Base-by-base conservation (phyloP, 192 early-diverging fungal genomes). In the Gigaspora rosea region DNA sequence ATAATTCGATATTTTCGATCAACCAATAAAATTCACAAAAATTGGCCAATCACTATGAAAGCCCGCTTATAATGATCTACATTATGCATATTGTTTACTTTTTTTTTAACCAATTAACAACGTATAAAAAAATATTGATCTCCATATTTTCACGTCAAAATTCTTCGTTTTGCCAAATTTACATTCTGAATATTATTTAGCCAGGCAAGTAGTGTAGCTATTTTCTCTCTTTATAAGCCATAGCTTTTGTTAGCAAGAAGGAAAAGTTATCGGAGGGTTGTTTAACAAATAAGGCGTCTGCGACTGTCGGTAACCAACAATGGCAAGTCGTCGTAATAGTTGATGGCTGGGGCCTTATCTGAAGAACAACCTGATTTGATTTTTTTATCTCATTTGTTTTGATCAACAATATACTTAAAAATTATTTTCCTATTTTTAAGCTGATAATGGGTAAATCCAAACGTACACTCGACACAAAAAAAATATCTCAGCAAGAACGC, bases 401-500 rank as follows among this genome's bases (percentile, higher is more conserved):
- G 72, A 33, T 61, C 6, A 58, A 73, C 72, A 73, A 73, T 4
- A 35, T 59, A 59, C 72, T 73, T 12, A 16, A 73, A 73, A n/a
- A n/a, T n/a, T 27, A 2, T 22, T 58, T 59, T 73, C 36, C 51
- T 62, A 32, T 47, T 62, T 22, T 58, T 59, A 41, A 73, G 72
- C 72, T 71, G 4, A 73, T 36, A 73, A 73, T 73, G 72, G n/a
- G 3, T 61, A 73, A 73, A 73, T 52, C 18, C 8, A 73, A 59
- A 54, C 61, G 4, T 33, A 0, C 71, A 49, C 56, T 16, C 50
- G 12, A 15, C 48, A 62, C 51, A 52, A 52, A 62, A 62, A 62
- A 62, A 36, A 33, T 33, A 33, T 33, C 7, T 22, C 72, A 47
- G 57, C 58, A 75, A 75, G 59, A 75, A 63, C 27, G 61, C 10